These are phyloP conservation scores for Phaeomoniella chlamydospora DNA, from an alignment of 2,329 filamentous ascomycete genomes.

Conservation along the genomic window DNA sequence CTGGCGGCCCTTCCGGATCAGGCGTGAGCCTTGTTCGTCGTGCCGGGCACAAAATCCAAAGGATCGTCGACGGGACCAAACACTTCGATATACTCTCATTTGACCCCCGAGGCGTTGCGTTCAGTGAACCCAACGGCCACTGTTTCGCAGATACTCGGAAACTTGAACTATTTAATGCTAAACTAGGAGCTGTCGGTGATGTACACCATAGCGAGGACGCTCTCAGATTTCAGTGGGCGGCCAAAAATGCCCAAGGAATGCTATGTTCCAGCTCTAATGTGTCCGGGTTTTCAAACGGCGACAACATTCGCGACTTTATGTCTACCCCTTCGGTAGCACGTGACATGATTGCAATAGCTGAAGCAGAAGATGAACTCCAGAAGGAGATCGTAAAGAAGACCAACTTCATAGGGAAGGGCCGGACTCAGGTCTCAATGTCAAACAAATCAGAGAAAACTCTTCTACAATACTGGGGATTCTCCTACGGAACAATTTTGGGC, in stretches of 20 bases:
- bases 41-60: constrained; percentile 7
- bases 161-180: constrained; percentile 2
- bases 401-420: background rate
- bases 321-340: constrained; percentile 18
- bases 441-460: constrained; percentile 3
- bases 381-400: constrained; percentile 1
- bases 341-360: constrained; percentile 21
- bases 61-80: constrained; percentile 19
- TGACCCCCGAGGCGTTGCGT: constrained; percentile 26
- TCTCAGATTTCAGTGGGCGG: constrained; percentile 9
- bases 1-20: constrained; percentile 24
- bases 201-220: constrained; percentile 6
- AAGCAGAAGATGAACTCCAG: constrained; percentile 13
- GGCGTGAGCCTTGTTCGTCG: constrained; percentile 17
- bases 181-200: constrained; percentile 6
- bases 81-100: constrained; percentile 28
- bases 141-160: constrained; percentile 12
- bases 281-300: constrained; percentile 10
- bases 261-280: constrained; percentile 8
- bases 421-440: background rate
- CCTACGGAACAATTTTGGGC: constrained; percentile 32
- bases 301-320: constrained; percentile 13
- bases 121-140: constrained; percentile 13
- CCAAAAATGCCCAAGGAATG: constrained; percentile 6
- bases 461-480: constrained; percentile 36